These are phyloP conservation scores for Paraphaeosphaeria sporulosa DNA, from an alignment of 2,329 filamentous ascomycete species.

Conservation along the genomic window DNA sequence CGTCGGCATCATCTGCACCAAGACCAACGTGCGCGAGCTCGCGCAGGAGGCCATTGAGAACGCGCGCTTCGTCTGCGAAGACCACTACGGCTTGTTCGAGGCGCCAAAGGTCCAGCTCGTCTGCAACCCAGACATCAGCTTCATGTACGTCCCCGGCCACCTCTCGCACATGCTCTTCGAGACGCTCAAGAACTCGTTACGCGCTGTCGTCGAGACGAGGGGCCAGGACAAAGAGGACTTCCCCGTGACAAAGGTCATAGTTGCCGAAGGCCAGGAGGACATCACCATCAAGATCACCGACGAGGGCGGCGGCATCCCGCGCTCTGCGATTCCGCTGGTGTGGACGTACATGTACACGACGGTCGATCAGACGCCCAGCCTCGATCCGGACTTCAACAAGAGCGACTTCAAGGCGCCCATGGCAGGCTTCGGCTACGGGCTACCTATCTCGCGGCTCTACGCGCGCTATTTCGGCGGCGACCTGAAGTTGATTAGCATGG, in stretches of 20 bases:
- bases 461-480: slow-evolving; percentile 98
- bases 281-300: slow-evolving; percentile 99
- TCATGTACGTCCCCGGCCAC: slow-evolving; percentile 99
- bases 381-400: slow-evolving; percentile 98
- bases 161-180: slow-evolving; percentile 99
- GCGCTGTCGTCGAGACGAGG: slow-evolving; percentile 94
- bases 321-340: slow-evolving; percentile 93
- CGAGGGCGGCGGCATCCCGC: slow-evolving; percentile 93
- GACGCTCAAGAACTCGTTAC: slow-evolving; percentile 96
- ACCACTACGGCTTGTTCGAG: slow-evolving; percentile 97
- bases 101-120: slow-evolving; percentile 96
- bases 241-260: slow-evolving; percentile 95
- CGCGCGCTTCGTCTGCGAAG: slow-evolving; percentile 97
- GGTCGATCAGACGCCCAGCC: slow-evolving; percentile 90
- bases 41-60: slow-evolving; percentile 98
- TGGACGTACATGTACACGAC: slow-evolving; percentile 99
- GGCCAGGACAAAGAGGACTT: slow-evolving; percentile 96
- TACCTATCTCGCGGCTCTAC: slow-evolving; percentile 93
- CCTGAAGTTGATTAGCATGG: slow-evolving; percentile 98
- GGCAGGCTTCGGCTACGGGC: slow-evolving; percentile 97
- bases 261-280: slow-evolving; percentile 96
- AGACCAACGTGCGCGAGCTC: slow-evolving; percentile 93
- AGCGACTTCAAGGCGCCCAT: slow-evolving; percentile 99
- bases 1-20: slow-evolving; percentile 98
- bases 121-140: slow-evolving; percentile 91